A percentile compares a stretch with the other conserved stretches of the same genome.
Conservation (phyloP, 139 green algal species). For the Coelastrella sp. region DNA sequence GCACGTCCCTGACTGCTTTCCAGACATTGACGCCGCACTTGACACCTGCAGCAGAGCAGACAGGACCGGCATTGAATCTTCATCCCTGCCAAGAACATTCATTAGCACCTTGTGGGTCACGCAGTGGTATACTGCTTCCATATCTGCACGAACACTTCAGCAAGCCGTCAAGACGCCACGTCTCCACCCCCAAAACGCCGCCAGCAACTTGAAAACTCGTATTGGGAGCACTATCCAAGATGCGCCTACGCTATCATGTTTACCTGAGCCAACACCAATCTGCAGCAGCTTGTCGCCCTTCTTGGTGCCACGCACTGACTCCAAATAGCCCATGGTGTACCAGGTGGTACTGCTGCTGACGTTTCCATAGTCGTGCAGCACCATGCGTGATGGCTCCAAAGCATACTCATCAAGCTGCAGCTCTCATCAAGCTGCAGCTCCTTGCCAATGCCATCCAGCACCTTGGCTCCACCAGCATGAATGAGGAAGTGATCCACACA, state of each 20-base stretch:
- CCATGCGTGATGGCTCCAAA: constrained; percentile 58
- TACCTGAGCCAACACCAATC: constrained; percentile 67
- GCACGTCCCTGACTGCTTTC: constrained; percentile 54
- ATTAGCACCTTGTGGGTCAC: not conserved
- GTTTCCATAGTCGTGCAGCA: constrained; percentile 70
- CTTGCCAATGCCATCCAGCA: constrained; percentile 75
- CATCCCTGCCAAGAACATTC: too few relatives aligned
- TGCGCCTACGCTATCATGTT: too few relatives aligned
- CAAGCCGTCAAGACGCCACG: too few relatives aligned
- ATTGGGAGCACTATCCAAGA: too few relatives aligned
- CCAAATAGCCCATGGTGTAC: constrained; percentile 75
- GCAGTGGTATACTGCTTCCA: not conserved
- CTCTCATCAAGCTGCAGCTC: constrained; percentile 61
- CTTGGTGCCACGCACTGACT: constrained; percentile 62
- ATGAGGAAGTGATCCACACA: constrained; percentile 69
- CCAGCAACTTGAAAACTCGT: too few relatives aligned
- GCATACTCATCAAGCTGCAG: constrained; percentile 56
- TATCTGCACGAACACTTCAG: too few relatives aligned
- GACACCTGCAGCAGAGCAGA: constrained; percentile 50
- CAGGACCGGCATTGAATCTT: not conserved
- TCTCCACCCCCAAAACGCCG: too few relatives aligned
- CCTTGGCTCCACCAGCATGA: constrained; percentile 73
- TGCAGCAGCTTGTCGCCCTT: constrained; percentile 56
- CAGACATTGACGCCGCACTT: constrained; percentile 71
- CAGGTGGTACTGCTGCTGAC: constrained; percentile 69